These are phyloP conservation scores for Ustilago xerochloae DNA, from an alignment of 1,284 basidiomycete genomes.

Conservation along the genomic window DNA sequence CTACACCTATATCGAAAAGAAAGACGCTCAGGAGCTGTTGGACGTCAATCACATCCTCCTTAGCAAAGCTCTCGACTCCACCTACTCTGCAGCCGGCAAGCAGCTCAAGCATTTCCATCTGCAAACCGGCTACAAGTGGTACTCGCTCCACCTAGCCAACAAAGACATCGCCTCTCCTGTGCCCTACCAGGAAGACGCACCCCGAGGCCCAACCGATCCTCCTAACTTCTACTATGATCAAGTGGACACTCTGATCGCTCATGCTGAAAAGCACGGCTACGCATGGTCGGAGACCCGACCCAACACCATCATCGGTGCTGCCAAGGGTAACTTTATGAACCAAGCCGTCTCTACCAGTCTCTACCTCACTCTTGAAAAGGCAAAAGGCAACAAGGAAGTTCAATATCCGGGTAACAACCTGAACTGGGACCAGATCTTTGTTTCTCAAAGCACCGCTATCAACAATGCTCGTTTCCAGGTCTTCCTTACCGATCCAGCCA, in stretches of 20 bases:
- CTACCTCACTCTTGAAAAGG: slow-evolving; percentile 42
- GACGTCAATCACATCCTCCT: slow-evolving; percentile 41
- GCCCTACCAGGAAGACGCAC: slow-evolving; percentile 37
- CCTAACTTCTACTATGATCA: slow-evolving; percentile 51
- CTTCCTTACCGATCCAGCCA: slow-evolving; percentile 35
- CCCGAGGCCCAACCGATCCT: slow-evolving; percentile 30
- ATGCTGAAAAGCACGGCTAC: slow-evolving; percentile 44
- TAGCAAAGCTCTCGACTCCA: slow-evolving; percentile 42
- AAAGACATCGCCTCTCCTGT: slow-evolving; percentile 40
- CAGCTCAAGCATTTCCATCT: slow-evolving; percentile 42
- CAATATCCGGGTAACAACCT: slow-evolving; percentile 44
- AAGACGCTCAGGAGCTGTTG: slow-evolving; percentile 35
- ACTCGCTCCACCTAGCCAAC: slow-evolving; percentile 44
- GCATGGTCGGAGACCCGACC: slow-evolving; percentile 45
- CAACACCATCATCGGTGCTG: slow-evolving; percentile 49
- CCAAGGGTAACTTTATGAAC: slow-evolving; percentile 51
- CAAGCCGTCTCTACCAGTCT: slow-evolving; percentile 42
- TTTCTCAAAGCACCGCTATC: slow-evolving; percentile 40
- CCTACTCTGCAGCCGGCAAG: slow-evolving; percentile 29
- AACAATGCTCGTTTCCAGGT: slow-evolving; percentile 50
- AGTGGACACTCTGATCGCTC: slow-evolving; percentile 36
- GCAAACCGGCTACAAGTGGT: slow-evolving; percentile 53
- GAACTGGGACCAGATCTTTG: slow-evolving; percentile 45
- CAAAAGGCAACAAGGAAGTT: slow-evolving; percentile 37
- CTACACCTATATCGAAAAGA: slow-evolving; percentile 52